These are phyloP conservation scores for Chrysanthemum seticuspe DNA, from an alignment of 129 eudicot genomes.

Conservation along the genomic window DNA sequence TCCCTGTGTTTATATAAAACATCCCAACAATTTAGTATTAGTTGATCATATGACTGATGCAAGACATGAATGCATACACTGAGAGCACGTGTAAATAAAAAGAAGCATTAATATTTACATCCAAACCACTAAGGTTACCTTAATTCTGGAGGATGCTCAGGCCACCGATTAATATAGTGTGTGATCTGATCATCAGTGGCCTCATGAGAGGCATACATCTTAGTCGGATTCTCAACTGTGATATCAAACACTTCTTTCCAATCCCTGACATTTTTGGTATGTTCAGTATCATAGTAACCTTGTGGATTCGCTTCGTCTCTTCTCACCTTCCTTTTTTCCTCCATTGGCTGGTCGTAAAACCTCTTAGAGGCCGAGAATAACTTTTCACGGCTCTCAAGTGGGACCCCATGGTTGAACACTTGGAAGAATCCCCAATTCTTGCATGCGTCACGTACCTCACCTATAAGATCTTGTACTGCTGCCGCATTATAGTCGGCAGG, in stretches of 20 bases:
- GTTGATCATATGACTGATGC: neutral
- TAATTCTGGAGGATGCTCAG: conserved; percentile 43
- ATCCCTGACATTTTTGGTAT: conserved; percentile 64
- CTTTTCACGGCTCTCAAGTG: conserved; percentile 27
- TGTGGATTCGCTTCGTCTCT: conserved; percentile 46
- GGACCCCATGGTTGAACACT: conserved; percentile 57
- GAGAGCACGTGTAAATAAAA: no score
- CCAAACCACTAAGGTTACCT: conserved; percentile 30
- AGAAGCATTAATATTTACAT: no score
- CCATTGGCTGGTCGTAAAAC: conserved; percentile 38
- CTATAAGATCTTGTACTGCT: conserved; percentile 22
- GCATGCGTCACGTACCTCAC: conserved; percentile 49
- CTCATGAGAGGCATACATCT: conserved; percentile 46
- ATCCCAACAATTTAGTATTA: no score
- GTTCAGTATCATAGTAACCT: conserved; percentile 59
- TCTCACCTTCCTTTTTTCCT: conserved; percentile 54
- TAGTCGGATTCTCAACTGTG: conserved; percentile 39
- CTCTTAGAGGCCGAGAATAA: conserved; percentile 32
- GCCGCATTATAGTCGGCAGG: neutral
- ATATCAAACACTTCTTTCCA: conserved; percentile 69
- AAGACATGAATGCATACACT: neutral
- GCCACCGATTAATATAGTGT: conserved; percentile 49
- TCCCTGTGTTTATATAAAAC: conserved; percentile 30
- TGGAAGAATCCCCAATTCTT: conserved; percentile 66
- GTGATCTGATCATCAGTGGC: conserved; percentile 27